These are phyloP conservation scores for Bertia moriformis DNA, from an alignment of 2,329 filamentous ascomycete species.

Conservation along the genomic window DNA sequence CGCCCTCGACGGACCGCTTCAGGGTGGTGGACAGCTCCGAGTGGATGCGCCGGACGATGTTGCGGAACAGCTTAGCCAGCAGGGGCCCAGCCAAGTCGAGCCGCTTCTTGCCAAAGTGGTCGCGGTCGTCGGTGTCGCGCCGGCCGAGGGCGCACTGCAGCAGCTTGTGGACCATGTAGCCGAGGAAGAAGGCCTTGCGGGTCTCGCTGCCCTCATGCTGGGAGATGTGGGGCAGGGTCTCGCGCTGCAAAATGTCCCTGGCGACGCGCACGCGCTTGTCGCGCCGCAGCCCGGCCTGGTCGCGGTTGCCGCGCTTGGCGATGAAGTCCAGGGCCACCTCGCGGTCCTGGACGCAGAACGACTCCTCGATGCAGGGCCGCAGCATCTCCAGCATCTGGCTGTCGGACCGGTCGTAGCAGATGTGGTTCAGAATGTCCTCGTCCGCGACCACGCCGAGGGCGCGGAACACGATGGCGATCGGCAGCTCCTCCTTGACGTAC, in stretches of 20 bases:
- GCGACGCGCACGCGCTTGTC: conserved; percentile 87
- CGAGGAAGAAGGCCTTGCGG: conserved; percentile 90
- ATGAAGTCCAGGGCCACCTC: conserved; percentile 92
- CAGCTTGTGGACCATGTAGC: conserved; percentile 96
- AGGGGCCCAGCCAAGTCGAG: conserved; percentile 87
- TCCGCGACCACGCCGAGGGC: conserved; percentile 92
- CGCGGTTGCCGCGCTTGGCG: conserved; percentile 65
- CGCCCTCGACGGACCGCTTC: conserved; percentile 79
- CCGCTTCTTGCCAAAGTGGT: conserved; percentile 98
- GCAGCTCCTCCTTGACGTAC: conserved; percentile 85
- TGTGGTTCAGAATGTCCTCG: conserved; percentile 94
- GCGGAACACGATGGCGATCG: conserved; percentile 88
- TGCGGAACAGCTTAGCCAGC: conserved; percentile 89
- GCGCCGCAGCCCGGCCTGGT: conserved; percentile 54
- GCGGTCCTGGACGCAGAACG: conserved; percentile 87
- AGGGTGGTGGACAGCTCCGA: conserved; percentile 83
- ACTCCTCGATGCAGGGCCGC: conserved; percentile 92
- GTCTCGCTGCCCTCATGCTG: conserved; percentile 91
- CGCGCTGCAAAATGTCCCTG: conserved; percentile 88
- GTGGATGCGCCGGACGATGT: conserved; percentile 78
- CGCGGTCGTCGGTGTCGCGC: conserved; percentile 87
- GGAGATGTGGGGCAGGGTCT: conserved; percentile 90
- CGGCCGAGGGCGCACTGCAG: conserved; percentile 85
- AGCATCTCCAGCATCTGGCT: conserved; percentile 96
- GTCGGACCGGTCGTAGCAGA: conserved; percentile 89